Base-by-base conservation (phyloP, 2,329 filamentous ascomycete genomes). In the Botrytis paeoniae region DNA sequence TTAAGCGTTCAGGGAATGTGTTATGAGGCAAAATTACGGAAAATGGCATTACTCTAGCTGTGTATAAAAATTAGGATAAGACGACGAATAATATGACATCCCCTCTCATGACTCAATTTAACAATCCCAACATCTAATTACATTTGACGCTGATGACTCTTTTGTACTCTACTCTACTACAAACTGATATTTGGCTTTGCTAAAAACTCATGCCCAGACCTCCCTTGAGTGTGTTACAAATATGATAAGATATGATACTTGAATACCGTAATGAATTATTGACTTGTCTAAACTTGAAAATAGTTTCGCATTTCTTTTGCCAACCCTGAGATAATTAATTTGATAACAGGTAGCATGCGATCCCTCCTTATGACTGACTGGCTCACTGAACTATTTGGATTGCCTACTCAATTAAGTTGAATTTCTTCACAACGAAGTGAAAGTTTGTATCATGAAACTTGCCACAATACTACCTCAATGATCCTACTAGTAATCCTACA, bases 21-120 rank as follows among this genome's bases (percentile, higher is more conserved):
- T 73, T 73, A 75, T 75, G 75, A 75, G 72, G 78, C 75, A 77
- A 75, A 77, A 70, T 75, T 76, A 78, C 74, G 76, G 75, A 76
- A 79, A 79, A 75, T 73, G 77, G 74, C 64, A 76, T 78, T 75
- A 75, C 73, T 78, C 71, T 77, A 76, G 77, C 75, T 62, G 43
- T 80, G 78, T 81, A 80, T 76, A 83, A 80, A 81, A 82, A 83
- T 78, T 81, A 82, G 81, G 80, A 81, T 85, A 85, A 82, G 83
- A 82, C 80, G 82, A 82, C 81, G 81, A 80, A 84, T 86, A 88
- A 88, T 87, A 83, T 82, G 82, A 86, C 83, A 85, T 88, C 87
- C 85, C 86, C 86, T 84, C 87, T 88, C 87, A 85, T 80, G 75
- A 78, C 14, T 48, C 10, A 37, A 51, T 20, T 20, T 48, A 25